Base-by-base conservation (phyloP, 768 basidiomycete species). In the Dentipellis sp. region DNA sequence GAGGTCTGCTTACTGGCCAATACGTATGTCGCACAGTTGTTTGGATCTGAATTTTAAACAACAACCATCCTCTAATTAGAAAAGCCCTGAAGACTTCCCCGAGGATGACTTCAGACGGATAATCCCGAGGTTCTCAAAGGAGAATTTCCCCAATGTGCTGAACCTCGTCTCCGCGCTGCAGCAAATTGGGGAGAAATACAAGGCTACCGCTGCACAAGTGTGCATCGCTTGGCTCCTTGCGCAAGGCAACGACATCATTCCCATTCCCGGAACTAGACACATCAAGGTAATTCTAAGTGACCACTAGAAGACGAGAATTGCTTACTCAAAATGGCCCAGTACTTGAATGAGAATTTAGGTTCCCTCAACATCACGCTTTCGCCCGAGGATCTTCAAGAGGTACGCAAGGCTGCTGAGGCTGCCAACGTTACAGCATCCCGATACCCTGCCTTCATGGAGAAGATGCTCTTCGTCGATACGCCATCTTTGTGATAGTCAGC, bases 261-360 rank as follows among this genome's bases (percentile, higher is more conserved):
- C 75, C 29, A 78, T 78, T 58, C 77, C 78, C 2, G 79, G 77
- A 1, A 78, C 77, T 1, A 75, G 68, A 55, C 70, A 67, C 35
- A 59, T 74, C 56, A 70, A 70, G 62, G 71, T 71, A 35, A 49
- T 54, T 35, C 29, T 29, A 29, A 6, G 6, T 29, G 19, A 45
- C 16, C 40, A 16, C 7, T 14, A 14, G 2, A 9, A 17, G n/a
- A 17, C 40, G 14, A 45, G 42, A 10, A 16, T 17, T 45, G 16
- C 42, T 45, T 11, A 45, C 16, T 17, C 16, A 19, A 8, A 2
- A 7, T 45, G n/a, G 12, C 42, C 29, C 6, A 45, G 42, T 45
- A 45, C 19, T 45, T 45, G 42, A 19, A n/a, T 17, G 42, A 45
- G 19, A 45, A 45, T 10, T 17, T 45, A 14, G 42, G 16, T n/a